Base-by-base conservation (phyloP, 257 asterid species). In the Avicennia marina region DNA sequence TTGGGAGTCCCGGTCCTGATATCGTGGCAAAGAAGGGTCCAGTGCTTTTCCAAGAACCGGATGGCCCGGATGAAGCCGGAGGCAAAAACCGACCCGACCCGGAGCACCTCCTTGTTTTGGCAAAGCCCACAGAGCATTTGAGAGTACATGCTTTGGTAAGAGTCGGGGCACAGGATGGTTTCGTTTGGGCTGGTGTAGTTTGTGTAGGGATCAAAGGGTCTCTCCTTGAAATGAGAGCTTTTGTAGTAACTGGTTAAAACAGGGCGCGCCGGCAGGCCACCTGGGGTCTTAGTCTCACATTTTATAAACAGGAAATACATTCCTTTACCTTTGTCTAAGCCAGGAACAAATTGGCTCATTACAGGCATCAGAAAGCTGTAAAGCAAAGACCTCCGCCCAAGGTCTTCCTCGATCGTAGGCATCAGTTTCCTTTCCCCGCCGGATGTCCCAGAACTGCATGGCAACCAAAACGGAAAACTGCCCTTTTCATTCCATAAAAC, bases 91-190 rank as follows among this genome's bases (percentile, higher is more conserved):
- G 82, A 73, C 4, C 82, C 78, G 10, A 57, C 82, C 17, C 78
- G 67, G 2, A 76, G 58, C 53, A 76, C 82, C 48, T 72, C 63
- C 7, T 53, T 17, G 58, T 57, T 51, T 7, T 59, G 73, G 68
- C 55, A 60, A 5, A 72, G 73, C 41, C 78, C 82, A 48, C 82
- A 76, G 5, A 76, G 78, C 78, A 76, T 72, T 41, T 76, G 82
- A 44, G 78, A 64, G 15, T 76, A 76, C 82, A 76, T 68, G 62
- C 82, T 76, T 15, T 76, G 78, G 68, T 68, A 72, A 16, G 72
- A 64, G 38, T 76, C 82, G 5, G 64, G 39, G 33, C 82, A 76
- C 6, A 76, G 66, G 38, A 76, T 56, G 48, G 78, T 22, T 34
- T 72, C 78, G 20, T 56, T 68, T 39, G 82, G 82, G 61, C 76